Conservation (phyloP, 768 basidiomycete species). For the Pseudohyphozyma bogoriensis region DNA sequence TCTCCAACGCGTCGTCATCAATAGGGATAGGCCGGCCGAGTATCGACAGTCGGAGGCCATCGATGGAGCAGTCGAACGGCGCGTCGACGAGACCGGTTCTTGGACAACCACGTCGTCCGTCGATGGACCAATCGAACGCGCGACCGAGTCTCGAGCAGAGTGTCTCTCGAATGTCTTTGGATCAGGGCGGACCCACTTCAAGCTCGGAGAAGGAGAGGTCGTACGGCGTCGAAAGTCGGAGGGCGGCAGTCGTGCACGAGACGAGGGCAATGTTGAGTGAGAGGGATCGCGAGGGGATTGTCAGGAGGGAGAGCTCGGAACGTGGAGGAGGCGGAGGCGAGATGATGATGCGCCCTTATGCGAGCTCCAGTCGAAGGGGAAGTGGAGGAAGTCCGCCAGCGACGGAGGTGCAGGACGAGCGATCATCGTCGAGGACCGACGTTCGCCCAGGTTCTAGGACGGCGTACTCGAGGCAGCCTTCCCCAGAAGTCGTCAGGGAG, state of each 20-base stretch:
- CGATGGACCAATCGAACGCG: not conserved
- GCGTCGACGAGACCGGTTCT: not conserved
- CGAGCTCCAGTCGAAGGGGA: not conserved
- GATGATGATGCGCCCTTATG: no score
- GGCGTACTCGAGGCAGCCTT: not conserved
- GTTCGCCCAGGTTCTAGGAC: not conserved
- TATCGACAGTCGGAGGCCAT: slow-evolving; percentile 12
- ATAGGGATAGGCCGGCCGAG: no score
- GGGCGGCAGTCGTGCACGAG: not conserved
- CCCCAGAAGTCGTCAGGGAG: not conserved
- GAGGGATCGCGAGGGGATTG: no score
- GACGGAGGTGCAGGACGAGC: not conserved
- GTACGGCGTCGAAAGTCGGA: not conserved
- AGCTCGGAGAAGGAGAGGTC: no score
- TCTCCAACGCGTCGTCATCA: no score
- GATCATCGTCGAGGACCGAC: not conserved
- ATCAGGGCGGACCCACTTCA: no score
- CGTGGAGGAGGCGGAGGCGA: no score
- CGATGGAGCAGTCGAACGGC: not conserved
- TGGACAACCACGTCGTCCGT: not conserved
- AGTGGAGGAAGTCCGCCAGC: not conserved
- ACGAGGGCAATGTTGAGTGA: no score
- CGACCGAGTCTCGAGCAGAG: no score
- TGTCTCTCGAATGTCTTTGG: no score
- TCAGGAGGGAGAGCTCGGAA: no score